Conservation (phyloP, 805 yeast species). For the Saccharomycopsis javanensis region DNA sequence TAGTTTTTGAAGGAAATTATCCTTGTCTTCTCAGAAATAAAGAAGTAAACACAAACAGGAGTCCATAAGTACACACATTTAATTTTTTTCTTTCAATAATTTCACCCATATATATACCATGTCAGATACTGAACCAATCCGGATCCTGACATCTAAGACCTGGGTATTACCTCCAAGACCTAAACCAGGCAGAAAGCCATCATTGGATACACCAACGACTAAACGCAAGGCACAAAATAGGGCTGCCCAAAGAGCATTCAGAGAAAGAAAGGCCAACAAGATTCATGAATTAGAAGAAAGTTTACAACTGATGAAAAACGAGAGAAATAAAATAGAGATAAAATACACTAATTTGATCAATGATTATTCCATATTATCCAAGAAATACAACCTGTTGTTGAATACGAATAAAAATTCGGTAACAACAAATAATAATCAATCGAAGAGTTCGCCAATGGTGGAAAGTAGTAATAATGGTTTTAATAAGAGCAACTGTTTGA, state of each 20-base stretch:
- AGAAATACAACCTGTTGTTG: constrained; percentile 11
- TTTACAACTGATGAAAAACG: constrained; percentile 57
- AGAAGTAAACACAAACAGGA: too few species aligned
- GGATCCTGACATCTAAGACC: constrained; percentile 55
- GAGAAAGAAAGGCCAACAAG: constrained; percentile 78
- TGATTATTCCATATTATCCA: constrained; percentile 13
- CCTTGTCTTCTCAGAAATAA: too few species aligned
- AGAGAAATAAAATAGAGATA: constrained; percentile 45
- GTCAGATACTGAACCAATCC: neutral
- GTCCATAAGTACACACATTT: too few species aligned
- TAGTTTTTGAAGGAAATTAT: too few species aligned
- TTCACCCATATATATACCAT: too few species aligned
- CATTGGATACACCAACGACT: constrained; percentile 67
- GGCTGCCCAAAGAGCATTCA: constrained; percentile 88
- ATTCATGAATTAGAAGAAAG: constrained; percentile 70
- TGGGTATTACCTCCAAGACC: constrained; percentile 87
- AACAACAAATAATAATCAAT: neutral
- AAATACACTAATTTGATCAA: constrained; percentile 20
- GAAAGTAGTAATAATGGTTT: too few species aligned
- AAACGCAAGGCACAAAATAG: constrained; percentile 86
- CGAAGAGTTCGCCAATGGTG: too few species aligned
- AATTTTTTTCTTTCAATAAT: too few species aligned
- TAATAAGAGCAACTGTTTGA: neutral
- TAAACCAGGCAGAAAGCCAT: constrained; percentile 56
- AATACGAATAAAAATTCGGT: constrained; percentile 1